Base-by-base conservation (phyloP, 2,329 filamentous ascomycete genomes). In the Colletotrichum sp. region DNA sequence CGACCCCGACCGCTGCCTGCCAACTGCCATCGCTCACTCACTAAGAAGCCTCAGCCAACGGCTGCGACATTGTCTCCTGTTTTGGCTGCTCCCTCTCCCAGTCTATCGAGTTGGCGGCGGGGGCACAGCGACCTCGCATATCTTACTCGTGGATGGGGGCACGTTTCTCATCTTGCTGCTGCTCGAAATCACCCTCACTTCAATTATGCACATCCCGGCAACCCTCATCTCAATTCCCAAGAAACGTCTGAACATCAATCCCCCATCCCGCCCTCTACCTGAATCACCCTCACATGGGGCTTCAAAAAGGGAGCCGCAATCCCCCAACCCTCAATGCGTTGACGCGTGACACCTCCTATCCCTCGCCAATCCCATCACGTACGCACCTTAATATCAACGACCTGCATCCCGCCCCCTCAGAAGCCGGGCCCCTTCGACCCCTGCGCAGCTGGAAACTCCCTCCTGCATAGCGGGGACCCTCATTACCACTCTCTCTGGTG, bases 361-460 rank as follows among this genome's bases (percentile, higher is more conserved):
- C 49, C 36, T 73, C 55, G 24, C 57, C 55, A 66, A 66, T 49
- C 30, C 52, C 68, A 21, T 67, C 60, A 64, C 28, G 52, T 28
- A 36, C 68, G 59, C 63, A 75, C 69, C 55, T 75, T 68, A 64
- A 75, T 72, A 44, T 75, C 30, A 72, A 75, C 72, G 49, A 68
- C 69, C 72, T 75, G 67, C 72, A 69, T 62, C 8, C 57, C 57
- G 32, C 60, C 67, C 66, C 71, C 68, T 39, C 69, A 39, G 26
- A 32, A 69, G 26, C 55, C 57, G 32, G 44, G 28, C 69, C 55
- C 39, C 52, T 21, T 32, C 15, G 24, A 75, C 72, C 72, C 72
- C 69, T 75, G 72, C 55, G 18, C 72, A 75, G 69, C 69, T 71
- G 69, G 69, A 71, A 62, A 70, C 68, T 59, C 34, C 36, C 57